Base-by-base conservation (phyloP, 768 basidiomycete genomes). In the Termitomyces sp. region DNA sequence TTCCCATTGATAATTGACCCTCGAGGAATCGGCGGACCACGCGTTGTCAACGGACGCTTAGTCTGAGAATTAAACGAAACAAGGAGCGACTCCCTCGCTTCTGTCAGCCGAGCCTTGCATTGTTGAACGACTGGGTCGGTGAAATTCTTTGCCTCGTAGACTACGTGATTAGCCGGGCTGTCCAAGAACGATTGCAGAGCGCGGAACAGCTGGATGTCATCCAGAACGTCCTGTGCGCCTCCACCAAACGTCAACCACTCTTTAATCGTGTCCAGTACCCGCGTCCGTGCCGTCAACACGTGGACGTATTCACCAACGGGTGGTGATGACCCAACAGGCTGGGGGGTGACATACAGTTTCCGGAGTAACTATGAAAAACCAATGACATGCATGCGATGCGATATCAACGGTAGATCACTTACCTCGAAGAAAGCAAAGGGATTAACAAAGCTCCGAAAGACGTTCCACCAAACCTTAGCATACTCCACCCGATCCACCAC, bases 341-440 rank as follows among this genome's bases (percentile, higher is more conserved):
- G 83, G 35, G 79, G 79, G 58, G 79, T 79, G 20, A 87, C 71
- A 65, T 90, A 93, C 36, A 87, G 84, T 74, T 92, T 93, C 55
- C 89, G 83, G 57, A 94, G 74, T 15, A 92, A 79, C 91, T 94
- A 28, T n/a, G n/a, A n/a, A n/a, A n/a, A n/a, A 28, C 28, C 28
- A 28, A 28, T 28, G 28, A 2, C 28, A 4, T 28, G n/a, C n/a
- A n/a, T n/a, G n/a, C n/a, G n/a, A n/a, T 28, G 28, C 28, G 28
- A 28, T 28, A 28, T 28, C 28, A 15, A 18, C 16, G 20, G 9
- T 46, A 50, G 51, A 59, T 18, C 2, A 67, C 82, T 52, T 67
- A 92, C 92, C 86, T 94, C 91, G 70, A 94, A 93, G 67, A 94
- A 90, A 1, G 89, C 89, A 8, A 89, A 71, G 0, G 92, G 92